Evolutionary conservation across 768 basidiomycete genomes (phyloP).

Genomic region (Crucibulum laeve): DNA sequence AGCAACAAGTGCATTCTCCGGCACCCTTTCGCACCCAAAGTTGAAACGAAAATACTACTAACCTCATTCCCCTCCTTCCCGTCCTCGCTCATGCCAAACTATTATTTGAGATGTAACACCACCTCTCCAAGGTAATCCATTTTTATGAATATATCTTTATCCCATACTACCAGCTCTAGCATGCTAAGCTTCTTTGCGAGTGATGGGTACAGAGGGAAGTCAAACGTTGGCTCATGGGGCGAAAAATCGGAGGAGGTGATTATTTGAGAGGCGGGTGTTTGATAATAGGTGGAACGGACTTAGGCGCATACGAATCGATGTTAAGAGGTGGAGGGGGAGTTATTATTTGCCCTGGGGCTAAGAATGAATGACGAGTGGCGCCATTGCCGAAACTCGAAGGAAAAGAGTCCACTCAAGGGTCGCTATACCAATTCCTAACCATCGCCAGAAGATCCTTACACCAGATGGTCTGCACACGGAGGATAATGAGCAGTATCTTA

Average conservation of each 20-base stretch:
- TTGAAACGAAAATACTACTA: conserved; percentile 14
- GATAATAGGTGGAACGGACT: conserved; percentile 49
- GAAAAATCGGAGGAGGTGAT: conserved; percentile 63
- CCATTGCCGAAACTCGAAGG: neutral
- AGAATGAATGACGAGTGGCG: conserved; percentile 1
- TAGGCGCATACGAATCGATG: conserved; percentile 68
- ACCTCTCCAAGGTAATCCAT: conserved; percentile 93
- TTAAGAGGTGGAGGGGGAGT: neutral
- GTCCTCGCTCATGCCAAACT: conserved; percentile 48
- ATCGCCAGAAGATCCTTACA: conserved; percentile 61
- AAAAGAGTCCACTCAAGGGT: conserved; percentile 53
- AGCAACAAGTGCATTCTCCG: neutral
- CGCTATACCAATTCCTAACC: conserved; percentile 65
- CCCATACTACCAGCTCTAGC: conserved; percentile 89
- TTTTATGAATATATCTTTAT: conserved; percentile 84
- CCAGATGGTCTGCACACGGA: conserved; percentile 64
- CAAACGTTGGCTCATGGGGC: conserved; percentile 77
- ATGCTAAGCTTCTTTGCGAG: conserved; percentile 68
- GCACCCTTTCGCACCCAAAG: neutral
- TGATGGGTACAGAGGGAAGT: conserved; percentile 81
- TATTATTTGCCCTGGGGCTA: neutral
- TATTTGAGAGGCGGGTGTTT: conserved; percentile 75
- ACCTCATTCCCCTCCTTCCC: conserved; percentile 65
- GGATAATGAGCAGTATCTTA: conserved; percentile 61
- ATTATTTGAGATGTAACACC: conserved; percentile 71